Evolutionary conservation across 805 yeast genomes (phyloP).

Genomic region (Komagataella pseudopastoris): DNA sequence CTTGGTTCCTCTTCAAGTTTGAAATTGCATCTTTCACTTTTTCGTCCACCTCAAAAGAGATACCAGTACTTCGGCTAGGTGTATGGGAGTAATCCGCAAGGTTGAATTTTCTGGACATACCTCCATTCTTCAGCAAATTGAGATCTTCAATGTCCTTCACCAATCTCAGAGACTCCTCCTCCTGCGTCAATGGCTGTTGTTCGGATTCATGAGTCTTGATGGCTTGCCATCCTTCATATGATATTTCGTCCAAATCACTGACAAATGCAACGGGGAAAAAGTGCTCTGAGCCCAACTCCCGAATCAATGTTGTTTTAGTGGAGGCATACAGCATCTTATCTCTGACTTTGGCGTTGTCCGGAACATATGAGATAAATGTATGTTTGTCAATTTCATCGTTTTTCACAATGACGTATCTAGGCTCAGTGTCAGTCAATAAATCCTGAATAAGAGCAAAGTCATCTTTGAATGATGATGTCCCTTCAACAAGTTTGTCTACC

Average conservation of each 20-base stretch:
- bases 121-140: slow-evolving; percentile 7
- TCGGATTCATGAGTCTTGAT: slow-evolving; percentile 21
- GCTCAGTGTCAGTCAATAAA: slow-evolving; percentile 20
- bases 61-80: slow-evolving; percentile 1
- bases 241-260: slow-evolving; percentile 43
- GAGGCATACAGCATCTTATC: slow-evolving; percentile 92
- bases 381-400: slow-evolving; percentile 15
- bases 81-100: slow-evolving; percentile 4
- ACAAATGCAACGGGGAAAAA: slow-evolving; percentile 38
- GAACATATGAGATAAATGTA: slow-evolving; percentile 71
- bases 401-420: slow-evolving; percentile 37
- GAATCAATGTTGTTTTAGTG: slow-evolving; percentile 62
- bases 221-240: slow-evolving; percentile 31
- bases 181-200: slow-evolving; percentile 38
- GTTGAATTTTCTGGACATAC: slow-evolving; percentile 10
- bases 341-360: slow-evolving; percentile 72
- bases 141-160: slow-evolving; percentile 30
- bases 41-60: slow-evolving; percentile 5
- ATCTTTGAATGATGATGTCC: slow-evolving; percentile 14
- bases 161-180: slow-evolving; percentile 37
- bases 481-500: slow-evolving; percentile 18
- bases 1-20: slow-evolving; percentile 13
- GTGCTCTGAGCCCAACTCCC: slow-evolving; percentile 52
- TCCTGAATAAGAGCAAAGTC: slow-evolving; percentile 22
- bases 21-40: slow-evolving; percentile 1